Percentiles rank a stretch among this genome's conserved stretches.
phyloP scores from a whole-genome alignment of 768 basidiomycete genomes.

The Collybiopsis luxurians region DNA sequence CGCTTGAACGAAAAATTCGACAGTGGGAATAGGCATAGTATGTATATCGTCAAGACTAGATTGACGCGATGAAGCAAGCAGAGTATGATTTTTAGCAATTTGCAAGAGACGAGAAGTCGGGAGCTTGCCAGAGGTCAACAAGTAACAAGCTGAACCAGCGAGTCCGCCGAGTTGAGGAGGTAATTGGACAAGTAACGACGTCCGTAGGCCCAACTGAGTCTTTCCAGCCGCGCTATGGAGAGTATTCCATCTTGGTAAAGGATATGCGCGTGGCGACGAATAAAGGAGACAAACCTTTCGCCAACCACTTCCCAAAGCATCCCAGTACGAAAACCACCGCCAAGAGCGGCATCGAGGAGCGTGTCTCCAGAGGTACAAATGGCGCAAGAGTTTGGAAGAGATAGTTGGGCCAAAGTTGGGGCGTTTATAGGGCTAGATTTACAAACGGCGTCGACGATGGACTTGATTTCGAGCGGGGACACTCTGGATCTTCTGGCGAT shows the following conservation, averaged over 20 bases:
- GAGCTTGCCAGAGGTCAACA: conserved; percentile 70
- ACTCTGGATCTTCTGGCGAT: conserved; percentile 56
- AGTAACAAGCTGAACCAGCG: conserved; percentile 68
- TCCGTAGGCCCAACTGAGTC: conserved; percentile 86
- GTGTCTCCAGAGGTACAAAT: conserved; percentile 74
- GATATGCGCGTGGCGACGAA: background rate
- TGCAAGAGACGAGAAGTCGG: conserved; percentile 68
- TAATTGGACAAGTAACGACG: conserved; percentile 77
- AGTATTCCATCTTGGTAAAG: background rate
- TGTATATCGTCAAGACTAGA: conserved; percentile 56
- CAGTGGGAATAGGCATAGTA: conserved; percentile 55
- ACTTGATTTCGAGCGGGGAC: conserved; percentile 44
- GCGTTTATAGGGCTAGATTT: conserved; percentile 36
- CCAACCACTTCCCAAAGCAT: conserved; percentile 88
- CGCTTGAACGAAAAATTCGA: conserved; percentile 52
- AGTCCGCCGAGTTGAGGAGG: conserved; percentile 55
- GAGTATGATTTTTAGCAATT: conserved; percentile 52
- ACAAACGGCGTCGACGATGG: conserved; percentile 50
- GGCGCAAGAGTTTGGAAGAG: background rate
- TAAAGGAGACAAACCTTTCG: conserved; percentile 62
- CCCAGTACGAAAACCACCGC: conserved; percentile 77
- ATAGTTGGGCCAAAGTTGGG: conserved; percentile 27
- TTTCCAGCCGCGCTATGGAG: conserved; percentile 86
- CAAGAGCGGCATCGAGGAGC: conserved; percentile 63
- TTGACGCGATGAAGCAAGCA: conserved; percentile 33